These are phyloP conservation scores for Globisporangium mamillatum DNA, from an alignment of 352 stramenopile species.

Conservation along the genomic window DNA sequence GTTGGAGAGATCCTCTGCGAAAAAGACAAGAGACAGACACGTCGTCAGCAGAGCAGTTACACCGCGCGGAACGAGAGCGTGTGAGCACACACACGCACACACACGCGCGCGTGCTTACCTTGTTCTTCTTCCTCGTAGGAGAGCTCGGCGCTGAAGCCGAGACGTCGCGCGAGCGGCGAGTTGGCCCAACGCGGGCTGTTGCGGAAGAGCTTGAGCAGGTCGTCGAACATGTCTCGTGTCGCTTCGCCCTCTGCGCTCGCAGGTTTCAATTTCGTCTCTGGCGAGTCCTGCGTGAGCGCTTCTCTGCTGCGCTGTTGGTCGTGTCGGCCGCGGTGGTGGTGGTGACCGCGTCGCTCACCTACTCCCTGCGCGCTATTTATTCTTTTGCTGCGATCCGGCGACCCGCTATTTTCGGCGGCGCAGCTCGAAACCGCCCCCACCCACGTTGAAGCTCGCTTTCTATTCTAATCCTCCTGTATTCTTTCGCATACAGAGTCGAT, in stretches of 20 bases:
- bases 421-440: conserved; percentile 4
- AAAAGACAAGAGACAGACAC: background rate
- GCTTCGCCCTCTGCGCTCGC: background rate
- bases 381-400: conserved; percentile 8
- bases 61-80: background rate
- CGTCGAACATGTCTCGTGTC: conserved; percentile 46
- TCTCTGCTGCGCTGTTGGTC: background rate
- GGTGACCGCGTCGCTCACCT: background rate
- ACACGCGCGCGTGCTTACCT: conserved; percentile 19
- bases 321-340: background rate
- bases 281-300: conserved; percentile 3
- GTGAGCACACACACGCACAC: background rate
- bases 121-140: conserved; percentile 64
- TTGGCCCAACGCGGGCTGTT: conserved; percentile 78
- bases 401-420: conserved; percentile 4
- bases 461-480: background rate
- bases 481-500: background rate
- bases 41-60: conserved; percentile 10
- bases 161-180: conserved; percentile 64
- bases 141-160: conserved; percentile 63
- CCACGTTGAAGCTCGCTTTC: background rate
- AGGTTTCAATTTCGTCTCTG: conserved; percentile 17
- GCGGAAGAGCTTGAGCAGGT: conserved; percentile 81
- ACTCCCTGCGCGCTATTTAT: conserved; percentile 4
- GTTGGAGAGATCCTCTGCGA: conserved; percentile 54